phyloP scores from a whole-genome alignment of 2,329 filamentous ascomycete species.

The Rutstroemia sp. region DNA sequence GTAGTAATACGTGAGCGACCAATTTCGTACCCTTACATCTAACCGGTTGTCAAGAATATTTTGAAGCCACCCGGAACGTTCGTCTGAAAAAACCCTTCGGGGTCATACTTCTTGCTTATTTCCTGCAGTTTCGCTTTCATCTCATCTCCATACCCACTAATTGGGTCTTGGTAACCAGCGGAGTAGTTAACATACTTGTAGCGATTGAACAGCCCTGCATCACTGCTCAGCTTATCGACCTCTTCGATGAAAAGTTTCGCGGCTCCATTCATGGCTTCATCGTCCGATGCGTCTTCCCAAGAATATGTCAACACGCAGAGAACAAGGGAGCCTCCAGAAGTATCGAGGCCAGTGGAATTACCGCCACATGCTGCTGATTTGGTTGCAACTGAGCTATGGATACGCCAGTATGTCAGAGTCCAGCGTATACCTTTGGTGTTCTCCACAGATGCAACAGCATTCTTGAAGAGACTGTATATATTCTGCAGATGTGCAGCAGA shows the following conservation, averaged over 20 bases:
- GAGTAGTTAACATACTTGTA: constrained; percentile 1
- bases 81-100: neutral
- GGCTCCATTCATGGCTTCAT: neutral
- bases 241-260: neutral
- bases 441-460: neutral
- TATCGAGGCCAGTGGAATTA: neutral
- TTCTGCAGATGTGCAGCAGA: neutral
- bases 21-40: no score
- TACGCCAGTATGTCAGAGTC: neutral
- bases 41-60: neutral
- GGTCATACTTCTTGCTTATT: constrained; percentile 5
- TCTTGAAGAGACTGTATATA: neutral
- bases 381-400: neutral
- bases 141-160: neutral
- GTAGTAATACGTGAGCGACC: no score
- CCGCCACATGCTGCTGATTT: neutral
- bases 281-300: neutral
- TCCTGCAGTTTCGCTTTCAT: neutral
- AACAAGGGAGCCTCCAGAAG: neutral
- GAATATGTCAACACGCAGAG: neutral
- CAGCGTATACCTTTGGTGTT: neutral
- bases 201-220: neutral
- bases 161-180: neutral
- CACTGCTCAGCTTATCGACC: neutral
- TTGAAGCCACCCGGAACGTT: neutral